Conservation (phyloP, 1,284 basidiomycete species). For the Mixia osmundae region DNA sequence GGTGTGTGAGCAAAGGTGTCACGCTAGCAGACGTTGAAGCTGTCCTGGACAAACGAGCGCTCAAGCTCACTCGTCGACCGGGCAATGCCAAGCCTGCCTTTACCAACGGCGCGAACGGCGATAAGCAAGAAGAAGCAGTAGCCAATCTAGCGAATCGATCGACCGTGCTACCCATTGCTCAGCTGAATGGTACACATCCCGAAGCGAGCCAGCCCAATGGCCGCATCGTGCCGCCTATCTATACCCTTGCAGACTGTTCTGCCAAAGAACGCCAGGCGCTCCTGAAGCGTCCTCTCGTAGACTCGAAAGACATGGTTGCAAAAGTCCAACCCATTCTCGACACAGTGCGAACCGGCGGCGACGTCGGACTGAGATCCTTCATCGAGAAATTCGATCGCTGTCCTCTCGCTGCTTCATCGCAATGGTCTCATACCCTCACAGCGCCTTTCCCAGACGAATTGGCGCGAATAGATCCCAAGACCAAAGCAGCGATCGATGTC, state of each 20-base stretch:
- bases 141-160: conserved; percentile 1
- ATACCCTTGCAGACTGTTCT: conserved; percentile 33
- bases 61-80: conserved; percentile 62
- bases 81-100: conserved; percentile 88
- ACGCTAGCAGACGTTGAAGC: conserved; percentile 61
- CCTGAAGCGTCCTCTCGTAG: conserved; percentile 72
- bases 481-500: conserved; percentile 63
- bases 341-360: conserved; percentile 59
- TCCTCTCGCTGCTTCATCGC: conserved; percentile 41
- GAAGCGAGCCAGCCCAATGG: conserved; percentile 20
- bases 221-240: conserved; percentile 10
- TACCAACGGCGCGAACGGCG: conserved; percentile 17
- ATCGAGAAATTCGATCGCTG: conserved; percentile 77
- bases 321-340: conserved; percentile 90
- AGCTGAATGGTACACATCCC: conserved; percentile 6
- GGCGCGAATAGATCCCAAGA: conserved; percentile 33
- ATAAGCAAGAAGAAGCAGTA: conserved; percentile 3
- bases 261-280: conserved; percentile 39
- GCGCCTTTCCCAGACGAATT: conserved; percentile 23
- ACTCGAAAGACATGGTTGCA: conserved; percentile 77
- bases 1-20: conserved; percentile 68
- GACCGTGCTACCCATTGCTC: background rate
- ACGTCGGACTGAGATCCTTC: conserved; percentile 63
- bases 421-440: conserved; percentile 24
- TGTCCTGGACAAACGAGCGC: conserved; percentile 63